Conservation (phyloP, 129 eudicot genomes). For the Saposhnikovia divaricata region DNA sequence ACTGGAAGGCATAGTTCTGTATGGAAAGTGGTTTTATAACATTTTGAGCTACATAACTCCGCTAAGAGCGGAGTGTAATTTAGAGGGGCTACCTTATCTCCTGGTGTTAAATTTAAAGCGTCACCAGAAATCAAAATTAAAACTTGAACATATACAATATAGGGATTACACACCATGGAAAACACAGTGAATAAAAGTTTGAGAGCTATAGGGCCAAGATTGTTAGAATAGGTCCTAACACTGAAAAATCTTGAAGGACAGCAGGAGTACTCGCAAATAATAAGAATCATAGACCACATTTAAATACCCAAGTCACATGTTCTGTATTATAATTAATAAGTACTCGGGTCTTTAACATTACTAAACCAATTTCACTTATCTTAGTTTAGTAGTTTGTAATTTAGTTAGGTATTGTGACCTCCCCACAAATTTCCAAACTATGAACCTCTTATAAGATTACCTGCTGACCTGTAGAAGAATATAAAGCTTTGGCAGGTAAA, state of each 20-base stretch:
- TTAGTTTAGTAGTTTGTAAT: not conserved
- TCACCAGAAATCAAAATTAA: not conserved
- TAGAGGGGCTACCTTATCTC: not conserved
- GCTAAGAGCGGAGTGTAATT: not conserved
- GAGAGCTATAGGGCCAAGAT: not conserved
- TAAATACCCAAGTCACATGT: not conserved
- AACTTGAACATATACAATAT: not conserved
- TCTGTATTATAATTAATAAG: not conserved
- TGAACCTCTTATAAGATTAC: not conserved
- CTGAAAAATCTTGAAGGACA: not conserved
- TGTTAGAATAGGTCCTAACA: not conserved
- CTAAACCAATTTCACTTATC: not conserved
- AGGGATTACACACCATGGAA: not conserved
- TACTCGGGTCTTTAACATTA: no score
- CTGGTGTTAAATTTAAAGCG: not conserved
- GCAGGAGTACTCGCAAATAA: not conserved
- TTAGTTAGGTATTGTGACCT: not conserved
- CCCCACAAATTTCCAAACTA: not conserved
- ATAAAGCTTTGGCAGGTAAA: not conserved
- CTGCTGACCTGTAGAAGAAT: not conserved
- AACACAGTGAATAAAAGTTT: not conserved
- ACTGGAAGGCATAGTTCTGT: no score
- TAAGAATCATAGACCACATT: not conserved
- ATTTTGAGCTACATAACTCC: not conserved
- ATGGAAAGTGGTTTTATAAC: not conserved